Conservation (phyloP, 495 filamentous ascomycete species). For the Jackrogersella multiformis region DNA sequence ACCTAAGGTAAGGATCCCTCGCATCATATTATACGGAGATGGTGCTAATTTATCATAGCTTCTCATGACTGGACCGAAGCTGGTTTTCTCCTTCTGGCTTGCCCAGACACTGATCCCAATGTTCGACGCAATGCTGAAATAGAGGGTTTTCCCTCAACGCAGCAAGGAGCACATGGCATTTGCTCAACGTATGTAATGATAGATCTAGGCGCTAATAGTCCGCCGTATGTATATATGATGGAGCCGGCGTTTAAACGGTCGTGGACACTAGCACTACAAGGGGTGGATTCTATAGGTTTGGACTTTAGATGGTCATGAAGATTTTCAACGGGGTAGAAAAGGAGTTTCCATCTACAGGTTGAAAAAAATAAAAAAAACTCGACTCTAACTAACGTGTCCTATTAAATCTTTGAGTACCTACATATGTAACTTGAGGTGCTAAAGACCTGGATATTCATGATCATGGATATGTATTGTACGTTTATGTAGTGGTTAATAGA, state of each 20-base stretch:
- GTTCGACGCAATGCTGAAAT: conserved; percentile 58
- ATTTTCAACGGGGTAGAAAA: conserved; percentile 15
- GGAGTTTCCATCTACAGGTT: conserved; percentile 10
- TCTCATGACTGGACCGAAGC: conserved; percentile 97
- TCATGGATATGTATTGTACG: not conserved
- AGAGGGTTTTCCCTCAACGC: not conserved
- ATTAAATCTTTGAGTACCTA: too few species aligned
- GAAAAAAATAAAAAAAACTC: conserved; percentile 29
- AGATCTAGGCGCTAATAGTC: conserved; percentile 21
- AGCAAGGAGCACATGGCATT: not conserved
- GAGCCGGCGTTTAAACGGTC: conserved; percentile 40
- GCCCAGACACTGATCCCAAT: conserved; percentile 88
- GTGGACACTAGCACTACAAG: conserved; percentile 18
- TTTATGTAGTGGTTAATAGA: not conserved
- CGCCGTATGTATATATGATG: conserved; percentile 40
- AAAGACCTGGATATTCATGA: too few species aligned
- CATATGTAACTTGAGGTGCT: not conserved
- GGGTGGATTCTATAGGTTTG: conserved; percentile 23
- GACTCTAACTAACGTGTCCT: conserved; percentile 8
- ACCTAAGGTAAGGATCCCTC: conserved; percentile 69
- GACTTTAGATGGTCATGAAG: conserved; percentile 30
- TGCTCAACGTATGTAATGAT: conserved; percentile 25
- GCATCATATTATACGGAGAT: not conserved
- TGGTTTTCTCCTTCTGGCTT: conserved; percentile 99
- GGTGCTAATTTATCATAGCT: conserved; percentile 57